Base-by-base conservation (phyloP, 2,329 filamentous ascomycete species). In the Talaromyces rugulosus region DNA sequence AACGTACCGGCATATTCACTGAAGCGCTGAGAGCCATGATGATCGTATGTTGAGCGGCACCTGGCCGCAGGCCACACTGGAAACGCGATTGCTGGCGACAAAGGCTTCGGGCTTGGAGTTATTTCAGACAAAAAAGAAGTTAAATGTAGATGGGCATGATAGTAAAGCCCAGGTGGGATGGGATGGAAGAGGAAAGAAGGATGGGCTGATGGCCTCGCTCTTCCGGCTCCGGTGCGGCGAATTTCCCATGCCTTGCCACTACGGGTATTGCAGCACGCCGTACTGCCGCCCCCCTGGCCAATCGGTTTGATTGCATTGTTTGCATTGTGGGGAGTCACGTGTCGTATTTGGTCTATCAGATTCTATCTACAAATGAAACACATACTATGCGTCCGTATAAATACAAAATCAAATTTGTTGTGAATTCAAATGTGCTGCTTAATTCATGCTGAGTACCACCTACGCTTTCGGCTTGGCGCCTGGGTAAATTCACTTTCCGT, bases 21-120 rank as follows among this genome's bases (percentile, higher is more conserved):
- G 81, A 76, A 67, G 78, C 74, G 71, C 81, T 80, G 68, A 83
- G 81, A 71, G 81, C 81, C 82, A 83, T 84, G 70, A 63, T 78
- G 70, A 63, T 78, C 69, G 68, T 71, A 70, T 66, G 56, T 63
- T 67, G 58, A 68, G 73, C 75, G 74, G 75, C 75, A 63, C 74
- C 70, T 56, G 72, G 75, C 75, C 75, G 75, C 72, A 64, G 56
- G 50, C 60, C 52, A 40, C 50, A 28, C n/a, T 33, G 47, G 44
- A 56, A 50, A 57, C 54, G 33, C 54, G 36, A 36, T 56, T 44
- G 18, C 42, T 14, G 33, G 56, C 16, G 28, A 31, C 27, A 33
- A 33, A 34, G 23, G 55, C 9, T 33, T 36, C 23, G 31, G 23
- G 52, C 11, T 23, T n/a, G 9, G 27, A 27, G 42, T n/a, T 18